Conservation (phyloP, 805 yeast species). For the Wilhelminamyces savonicus region DNA sequence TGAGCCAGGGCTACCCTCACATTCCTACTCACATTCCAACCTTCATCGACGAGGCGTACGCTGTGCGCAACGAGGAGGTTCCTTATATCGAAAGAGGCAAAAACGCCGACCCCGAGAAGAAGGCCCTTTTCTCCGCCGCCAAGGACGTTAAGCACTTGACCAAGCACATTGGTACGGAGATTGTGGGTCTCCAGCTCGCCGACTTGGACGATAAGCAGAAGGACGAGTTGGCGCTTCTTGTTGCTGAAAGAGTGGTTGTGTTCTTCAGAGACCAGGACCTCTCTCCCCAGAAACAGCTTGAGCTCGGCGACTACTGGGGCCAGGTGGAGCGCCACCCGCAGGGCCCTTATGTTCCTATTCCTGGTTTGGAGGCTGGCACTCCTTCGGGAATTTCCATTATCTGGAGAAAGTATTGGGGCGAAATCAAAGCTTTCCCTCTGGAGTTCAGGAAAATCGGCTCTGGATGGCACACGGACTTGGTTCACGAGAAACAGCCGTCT, state of each 20-base stretch:
- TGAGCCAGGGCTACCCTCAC: constrained; percentile 34
- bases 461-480: constrained; percentile 20
- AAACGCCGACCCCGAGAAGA: constrained; percentile 32
- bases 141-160: constrained; percentile 36
- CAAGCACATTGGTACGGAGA: constrained; percentile 44
- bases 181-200: constrained; percentile 39
- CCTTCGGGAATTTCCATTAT: constrained; percentile 4
- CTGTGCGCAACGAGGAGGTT: constrained; percentile 26
- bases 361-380: too few relatives aligned
- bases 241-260: constrained; percentile 47
- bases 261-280: constrained; percentile 45
- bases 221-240: constrained; percentile 42
- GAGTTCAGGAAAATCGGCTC: neutral
- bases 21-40: constrained; percentile 31
- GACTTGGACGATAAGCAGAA: constrained; percentile 37
- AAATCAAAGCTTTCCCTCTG: neutral
- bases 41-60: constrained; percentile 34
- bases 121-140: constrained; percentile 35
- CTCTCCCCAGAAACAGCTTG: constrained; percentile 35
- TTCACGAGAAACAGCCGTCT: constrained; percentile 19
- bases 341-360: constrained; percentile 20
- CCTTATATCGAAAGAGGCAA: constrained; percentile 29
- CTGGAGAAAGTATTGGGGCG: constrained; percentile 5
- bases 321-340: constrained; percentile 37
- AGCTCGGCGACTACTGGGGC: constrained; percentile 42